phyloP scores from a whole-genome alignment of 2,329 filamentous ascomycete genomes.

The Massarina eburnea region DNA sequence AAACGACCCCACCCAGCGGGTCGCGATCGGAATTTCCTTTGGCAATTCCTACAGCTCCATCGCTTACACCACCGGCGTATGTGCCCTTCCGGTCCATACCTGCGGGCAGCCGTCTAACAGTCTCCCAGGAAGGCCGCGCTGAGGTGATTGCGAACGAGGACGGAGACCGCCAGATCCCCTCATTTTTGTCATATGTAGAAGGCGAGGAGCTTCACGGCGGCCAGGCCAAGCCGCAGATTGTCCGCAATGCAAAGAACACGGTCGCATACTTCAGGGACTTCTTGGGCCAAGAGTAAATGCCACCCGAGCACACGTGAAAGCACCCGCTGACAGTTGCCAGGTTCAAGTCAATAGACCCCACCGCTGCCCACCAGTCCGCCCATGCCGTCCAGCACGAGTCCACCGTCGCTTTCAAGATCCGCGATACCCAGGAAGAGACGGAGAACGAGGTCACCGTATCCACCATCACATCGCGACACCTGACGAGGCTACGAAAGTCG shows the following conservation, averaged over 20 bases:
- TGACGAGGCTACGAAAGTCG: conserved; percentile 77
- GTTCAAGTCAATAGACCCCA: conserved; percentile 96
- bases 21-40: conserved; percentile 93
- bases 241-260: conserved; percentile 91
- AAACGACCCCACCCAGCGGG: conserved; percentile 55
- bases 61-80: conserved; percentile 73
- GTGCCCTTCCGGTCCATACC: conserved; percentile 17
- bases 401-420: conserved; percentile 77
- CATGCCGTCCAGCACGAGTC: conserved; percentile 77
- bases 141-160: conserved; percentile 99
- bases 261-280: conserved; percentile 96
- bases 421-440: conserved; percentile 63
- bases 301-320: background rate
- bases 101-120: conserved; percentile 7
- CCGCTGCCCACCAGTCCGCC: conserved; percentile 88
- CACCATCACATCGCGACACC: conserved; percentile 81
- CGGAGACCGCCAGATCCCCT: conserved; percentile 96
- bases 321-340: conserved; percentile 40
- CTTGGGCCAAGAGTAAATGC: conserved; percentile 81
- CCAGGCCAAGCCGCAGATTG: conserved; percentile 90
- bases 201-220: conserved; percentile 96
- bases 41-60: conserved; percentile 99
- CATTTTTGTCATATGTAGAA: conserved; percentile 88
- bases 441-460: conserved; percentile 72
- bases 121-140: conserved; percentile 76